Conservation (phyloP, 768 basidiomycete genomes). For the Crepidotus variabilis region DNA sequence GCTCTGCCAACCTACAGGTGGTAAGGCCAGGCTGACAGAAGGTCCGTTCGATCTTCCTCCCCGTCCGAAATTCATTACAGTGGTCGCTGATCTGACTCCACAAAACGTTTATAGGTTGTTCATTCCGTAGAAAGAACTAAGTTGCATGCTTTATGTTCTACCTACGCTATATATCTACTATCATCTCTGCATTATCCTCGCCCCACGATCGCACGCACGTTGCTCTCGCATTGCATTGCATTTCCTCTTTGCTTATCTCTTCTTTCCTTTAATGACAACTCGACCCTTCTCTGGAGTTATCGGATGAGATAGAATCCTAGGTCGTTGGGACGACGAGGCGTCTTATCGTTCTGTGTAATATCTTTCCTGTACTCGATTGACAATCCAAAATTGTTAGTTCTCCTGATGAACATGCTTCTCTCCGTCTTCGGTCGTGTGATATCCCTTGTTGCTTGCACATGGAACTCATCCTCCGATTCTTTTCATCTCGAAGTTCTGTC, state of each 20-base stretch:
- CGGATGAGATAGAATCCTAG: slow-evolving; percentile 9
- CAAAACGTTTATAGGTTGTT: slow-evolving; percentile 62
- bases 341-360: too few species aligned
- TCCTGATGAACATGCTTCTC: too few species aligned
- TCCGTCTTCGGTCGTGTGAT: too few species aligned
- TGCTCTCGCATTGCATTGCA: slow-evolving; percentile 11
- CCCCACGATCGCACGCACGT: slow-evolving; percentile 10
- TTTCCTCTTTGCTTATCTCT: slow-evolving; percentile 5
- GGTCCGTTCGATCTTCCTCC: slow-evolving; percentile 49
- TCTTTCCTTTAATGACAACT: slow-evolving; percentile 1
- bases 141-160: slow-evolving; percentile 18
- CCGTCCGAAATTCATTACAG: slow-evolving; percentile 1
- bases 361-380: too few species aligned
- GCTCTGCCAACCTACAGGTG: slow-evolving; percentile 97
- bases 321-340: neutral
- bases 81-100: neutral
- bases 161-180: slow-evolving; percentile 16
- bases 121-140: slow-evolving; percentile 96
- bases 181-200: slow-evolving; percentile 8
- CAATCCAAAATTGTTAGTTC: too few species aligned
- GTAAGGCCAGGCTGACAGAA: slow-evolving; percentile 96
- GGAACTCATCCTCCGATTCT: too few species aligned
- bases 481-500: too few species aligned
- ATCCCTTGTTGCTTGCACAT: too few species aligned
- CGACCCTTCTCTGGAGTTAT: neutral